Conservation (phyloP, 2,329 filamentous ascomycete species). For the Colletotrichum lupini region DNA sequence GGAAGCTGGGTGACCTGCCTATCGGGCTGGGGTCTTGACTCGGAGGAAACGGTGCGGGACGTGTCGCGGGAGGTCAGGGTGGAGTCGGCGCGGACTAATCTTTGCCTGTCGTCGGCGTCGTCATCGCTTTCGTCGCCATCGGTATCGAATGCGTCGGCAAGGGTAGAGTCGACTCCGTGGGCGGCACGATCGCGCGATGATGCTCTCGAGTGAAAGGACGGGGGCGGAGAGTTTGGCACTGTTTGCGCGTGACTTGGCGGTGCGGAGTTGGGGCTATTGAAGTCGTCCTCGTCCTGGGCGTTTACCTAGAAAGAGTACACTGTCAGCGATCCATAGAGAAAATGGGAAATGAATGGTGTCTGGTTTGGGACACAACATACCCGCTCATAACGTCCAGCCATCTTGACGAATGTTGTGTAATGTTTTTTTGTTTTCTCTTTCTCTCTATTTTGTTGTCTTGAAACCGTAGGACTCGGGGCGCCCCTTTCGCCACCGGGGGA, state of each 20-base stretch:
- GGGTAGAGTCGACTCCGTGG: conserved; percentile 75
- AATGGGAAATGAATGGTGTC: not conserved
- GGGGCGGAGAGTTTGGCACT: conserved; percentile 72
- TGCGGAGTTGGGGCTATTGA: conserved; percentile 48
- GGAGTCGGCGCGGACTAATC: conserved; percentile 79
- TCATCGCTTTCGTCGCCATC: conserved; percentile 81
- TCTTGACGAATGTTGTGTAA: conserved; percentile 44
- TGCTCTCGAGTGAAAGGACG: conserved; percentile 88
- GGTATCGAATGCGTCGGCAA: conserved; percentile 92
- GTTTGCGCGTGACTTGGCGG: conserved; percentile 44
- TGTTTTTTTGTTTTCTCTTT: not conserved
- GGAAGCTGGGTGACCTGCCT: conserved; percentile 38
- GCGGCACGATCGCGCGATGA: conserved; percentile 62
- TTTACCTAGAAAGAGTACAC: conserved; percentile 57
- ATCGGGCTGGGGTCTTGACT: conserved; percentile 36
- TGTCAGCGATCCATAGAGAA: not conserved
- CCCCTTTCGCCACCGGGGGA: conserved; percentile 34
- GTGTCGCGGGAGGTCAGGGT: conserved; percentile 41
- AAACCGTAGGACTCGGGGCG: not conserved
- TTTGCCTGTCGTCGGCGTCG: conserved; percentile 83
- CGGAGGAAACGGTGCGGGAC: conserved; percentile 33
- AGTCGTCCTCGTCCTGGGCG: conserved; percentile 67
- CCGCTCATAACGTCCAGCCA: conserved; percentile 69
- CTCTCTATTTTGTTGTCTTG: not conserved
- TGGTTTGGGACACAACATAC: conserved; percentile 50